Percentiles rank a stretch among this genome's conserved stretches.
Evolutionary conservation across 257 asterid species (phyloP).

Genomic region (Solanum chaucha): DNA sequence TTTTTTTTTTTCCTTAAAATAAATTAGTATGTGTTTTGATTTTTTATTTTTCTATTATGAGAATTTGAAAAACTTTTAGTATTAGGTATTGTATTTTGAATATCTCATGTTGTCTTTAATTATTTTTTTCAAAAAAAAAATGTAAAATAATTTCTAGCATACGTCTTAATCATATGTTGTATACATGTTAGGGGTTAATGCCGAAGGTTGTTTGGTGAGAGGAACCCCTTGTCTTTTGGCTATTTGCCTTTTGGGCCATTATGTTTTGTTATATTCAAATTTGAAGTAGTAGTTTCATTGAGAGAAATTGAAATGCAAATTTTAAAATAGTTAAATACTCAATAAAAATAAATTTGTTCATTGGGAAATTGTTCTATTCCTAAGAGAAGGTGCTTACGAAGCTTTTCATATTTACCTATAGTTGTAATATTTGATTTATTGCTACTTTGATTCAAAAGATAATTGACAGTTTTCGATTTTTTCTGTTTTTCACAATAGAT

Average conservation of each 20-base stretch:
- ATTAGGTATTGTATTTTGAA: neutral
- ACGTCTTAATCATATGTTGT: neutral
- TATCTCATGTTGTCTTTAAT: neutral
- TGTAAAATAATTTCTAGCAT: neutral
- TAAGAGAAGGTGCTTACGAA: neutral
- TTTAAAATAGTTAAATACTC: neutral
- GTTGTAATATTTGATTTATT: neutral
- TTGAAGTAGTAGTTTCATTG: neutral
- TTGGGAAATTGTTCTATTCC: neutral
- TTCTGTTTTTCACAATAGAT: neutral
- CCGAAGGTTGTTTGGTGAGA: neutral
- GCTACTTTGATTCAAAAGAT: neutral
- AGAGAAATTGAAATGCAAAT: neutral
- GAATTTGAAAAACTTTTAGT: neutral
- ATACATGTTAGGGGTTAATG: neutral
- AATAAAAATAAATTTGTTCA: neutral
- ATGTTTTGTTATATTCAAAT: neutral
- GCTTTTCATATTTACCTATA: neutral
- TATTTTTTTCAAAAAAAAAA: neutral
- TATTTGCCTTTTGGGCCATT: neutral
- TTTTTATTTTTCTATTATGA: neutral
- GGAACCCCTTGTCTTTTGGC: neutral
- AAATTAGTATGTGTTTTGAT: neutral
- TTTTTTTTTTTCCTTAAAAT: neutral
- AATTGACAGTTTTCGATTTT: fast-evolving